Percentiles rank a stretch among this genome's conserved stretches.
phyloP scores from a whole-genome alignment of 2,329 filamentous ascomycete genomes.

The Cadophora sp. region DNA sequence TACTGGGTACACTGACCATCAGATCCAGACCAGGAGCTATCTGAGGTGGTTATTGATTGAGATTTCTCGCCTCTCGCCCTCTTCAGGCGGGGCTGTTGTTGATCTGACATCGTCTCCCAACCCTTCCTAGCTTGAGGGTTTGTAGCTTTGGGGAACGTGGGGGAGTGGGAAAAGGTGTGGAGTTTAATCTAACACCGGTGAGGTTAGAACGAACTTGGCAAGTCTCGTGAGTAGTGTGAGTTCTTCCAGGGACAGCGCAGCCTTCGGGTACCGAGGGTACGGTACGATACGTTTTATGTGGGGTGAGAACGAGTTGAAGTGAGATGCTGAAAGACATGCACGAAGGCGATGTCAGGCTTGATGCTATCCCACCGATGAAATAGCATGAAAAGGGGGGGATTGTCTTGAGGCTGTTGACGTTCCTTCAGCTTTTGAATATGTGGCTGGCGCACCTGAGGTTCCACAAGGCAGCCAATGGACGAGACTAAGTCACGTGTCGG shows the following conservation, averaged over 20 bases:
- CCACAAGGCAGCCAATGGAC: background rate
- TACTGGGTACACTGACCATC: background rate
- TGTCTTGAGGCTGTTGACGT: background rate
- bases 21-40: slow-evolving; percentile 4
- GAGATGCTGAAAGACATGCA: background rate
- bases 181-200: background rate
- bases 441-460: background rate
- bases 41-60: background rate
- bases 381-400: background rate
- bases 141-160: background rate
- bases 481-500: slow-evolving; percentile 6
- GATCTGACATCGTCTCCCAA: background rate
- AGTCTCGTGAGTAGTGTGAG: background rate
- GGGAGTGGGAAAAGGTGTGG: background rate
- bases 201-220: background rate
- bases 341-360: background rate
- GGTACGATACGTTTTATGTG: too few relatives aligned
- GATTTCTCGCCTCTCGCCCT: slow-evolving; percentile 1
- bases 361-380: background rate
- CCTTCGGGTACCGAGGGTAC: too few relatives aligned
- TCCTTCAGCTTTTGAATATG: background rate
- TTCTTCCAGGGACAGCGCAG: too few relatives aligned
- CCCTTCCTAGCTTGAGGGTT: background rate
- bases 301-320: background rate
- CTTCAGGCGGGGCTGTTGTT: slow-evolving; percentile 1